Evolutionary conservation across 2,329 filamentous ascomycete genomes (phyloP), one percentile per base, ranked within the genome.

Genomic region (Dissoconium aciculare): DNA sequence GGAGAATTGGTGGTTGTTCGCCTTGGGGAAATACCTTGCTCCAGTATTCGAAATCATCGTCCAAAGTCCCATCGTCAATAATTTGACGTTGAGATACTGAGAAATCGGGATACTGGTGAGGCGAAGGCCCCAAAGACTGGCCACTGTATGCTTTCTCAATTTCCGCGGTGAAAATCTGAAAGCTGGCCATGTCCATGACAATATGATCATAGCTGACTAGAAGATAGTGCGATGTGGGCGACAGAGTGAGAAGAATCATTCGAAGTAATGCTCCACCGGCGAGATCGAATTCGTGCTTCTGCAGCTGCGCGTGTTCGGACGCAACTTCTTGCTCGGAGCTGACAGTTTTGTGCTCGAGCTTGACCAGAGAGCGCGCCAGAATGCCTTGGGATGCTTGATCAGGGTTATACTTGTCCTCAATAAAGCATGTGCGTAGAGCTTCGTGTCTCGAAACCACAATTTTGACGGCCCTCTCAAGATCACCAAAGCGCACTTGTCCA

Each of bases 181-280:
- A 43, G 27, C 48, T 44, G 13, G 46, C 17, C 3, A 50, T 51
- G 30, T 57, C 54, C 35, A 55, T 42, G 13, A 37, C 39, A 29
- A 57, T 53, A 32, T 56, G 53, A 29, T 57, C 54, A 25, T 40
- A 50, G 2, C 36, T 42, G 11, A 58, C 16, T 10, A 56, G 26
- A 11, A 33, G 17, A 16, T 33, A 29, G 16, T 33, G 8, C 19
- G 8, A 8, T n/a, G 31, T 28, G n/a, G 27, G 27, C 15, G 27
- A 28, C 6, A 13, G 27, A 11, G 27, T 14, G 11, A 28, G n/a
- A 15, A 28, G 12, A n/a, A 28, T 6, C 6, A 28, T 6, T 14
- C 27, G 27, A 11, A 28, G 11, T 11, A 28, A n/a, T 9, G 13
- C 15, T 9, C 27, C 27, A n/a, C 27, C 5, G 4, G 27, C 27